Evolutionary conservation across 2,329 filamentous ascomycete species (phyloP), one percentile per base, ranked within the genome.

Genomic region (Hymenoscyphus infarciens): DNA sequence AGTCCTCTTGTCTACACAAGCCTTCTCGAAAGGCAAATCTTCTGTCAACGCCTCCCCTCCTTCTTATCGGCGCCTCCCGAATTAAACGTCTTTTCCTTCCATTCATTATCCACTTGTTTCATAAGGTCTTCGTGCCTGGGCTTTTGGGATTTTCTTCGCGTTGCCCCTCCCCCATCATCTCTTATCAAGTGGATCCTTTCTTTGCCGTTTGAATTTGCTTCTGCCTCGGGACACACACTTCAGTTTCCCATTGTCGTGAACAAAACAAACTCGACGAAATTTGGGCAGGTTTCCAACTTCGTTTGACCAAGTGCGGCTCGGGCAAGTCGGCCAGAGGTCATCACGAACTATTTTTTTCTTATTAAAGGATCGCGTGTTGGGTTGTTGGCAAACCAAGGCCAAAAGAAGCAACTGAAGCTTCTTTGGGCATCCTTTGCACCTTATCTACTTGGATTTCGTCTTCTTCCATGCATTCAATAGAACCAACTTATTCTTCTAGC

Each of bases 401-500:
- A 56, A 27, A 33, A 55, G 54, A 56, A 56, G 54, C 54, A 33
- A 33, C 27, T 19, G 54, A 56, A n/a, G 27, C 54, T 56, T 56
- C 27, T 33, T 29, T 56, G 25, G 22, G 53, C 54, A 19, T 56
- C 4, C 54, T 56, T 29, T 56, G 11, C 54, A 33, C 54, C 29
- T 56, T 31, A 29, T 33, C 16, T 5, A 35, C n/a, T 31, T 15
- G 27, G 54, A 56, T 31, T 22, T 19, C 27, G 29, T 31, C 54
- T 35, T 56, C 33, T 35, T 56, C 33, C 33, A n/a, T 31, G 27
- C 54, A 31, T 19, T 56, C 54, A 22, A 49, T 49, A 35, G 33
- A 35, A 35, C 8, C 33, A 35, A 13, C 13, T 25, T 53, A n/a
- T 33, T 22, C 33, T 56, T 56, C 54, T 56, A 56, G 54, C 54